These are phyloP conservation scores for Zygosaccharomyces bailii DNA, from an alignment of 805 yeast genomes.

Conservation along the genomic window DNA sequence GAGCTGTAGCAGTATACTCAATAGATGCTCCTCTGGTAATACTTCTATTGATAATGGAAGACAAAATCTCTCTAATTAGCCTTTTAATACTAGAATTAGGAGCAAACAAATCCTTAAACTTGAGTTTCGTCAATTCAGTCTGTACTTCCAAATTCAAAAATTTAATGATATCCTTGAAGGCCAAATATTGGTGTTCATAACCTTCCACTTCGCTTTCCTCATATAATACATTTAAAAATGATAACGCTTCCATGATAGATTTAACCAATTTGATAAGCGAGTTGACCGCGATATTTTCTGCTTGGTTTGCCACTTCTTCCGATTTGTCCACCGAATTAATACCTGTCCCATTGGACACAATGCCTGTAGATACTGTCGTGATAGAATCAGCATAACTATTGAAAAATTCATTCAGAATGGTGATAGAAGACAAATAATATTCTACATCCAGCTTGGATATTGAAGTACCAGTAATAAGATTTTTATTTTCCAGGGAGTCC, in stretches of 20 bases:
- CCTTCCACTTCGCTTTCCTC: conserved; percentile 57
- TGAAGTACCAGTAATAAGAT: conserved; percentile 26
- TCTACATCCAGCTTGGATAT: conserved; percentile 49
- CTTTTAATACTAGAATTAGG: conserved; percentile 52
- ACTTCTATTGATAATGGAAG: conserved; percentile 84
- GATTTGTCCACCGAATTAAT: conserved; percentile 34
- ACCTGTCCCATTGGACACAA: conserved; percentile 31
- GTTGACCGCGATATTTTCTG: conserved; percentile 85
- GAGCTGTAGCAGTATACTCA: conserved; percentile 78
- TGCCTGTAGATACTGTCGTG: conserved; percentile 45
- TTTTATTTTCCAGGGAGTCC: conserved; percentile 25
- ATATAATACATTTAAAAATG: conserved; percentile 75
- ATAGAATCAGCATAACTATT: conserved; percentile 54
- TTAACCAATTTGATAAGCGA: conserved; percentile 70
- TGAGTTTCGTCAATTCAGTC: conserved; percentile 58
- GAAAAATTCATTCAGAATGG: conserved; percentile 67
- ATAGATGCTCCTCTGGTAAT: conserved; percentile 91
- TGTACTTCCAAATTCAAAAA: conserved; percentile 68
- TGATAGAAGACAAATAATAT: conserved; percentile 65
- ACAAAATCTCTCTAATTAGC: conserved; percentile 78
- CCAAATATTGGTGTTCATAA: conserved; percentile 35
- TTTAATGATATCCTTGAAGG: conserved; percentile 64
- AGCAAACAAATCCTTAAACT: conserved; percentile 74
- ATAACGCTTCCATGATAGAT: conserved; percentile 83
- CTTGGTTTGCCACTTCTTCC: conserved; percentile 72